Evolutionary conservation across 805 yeast genomes (phyloP), one percentile per base, ranked within the genome.

Genomic region (Ogataea neopini): DNA sequence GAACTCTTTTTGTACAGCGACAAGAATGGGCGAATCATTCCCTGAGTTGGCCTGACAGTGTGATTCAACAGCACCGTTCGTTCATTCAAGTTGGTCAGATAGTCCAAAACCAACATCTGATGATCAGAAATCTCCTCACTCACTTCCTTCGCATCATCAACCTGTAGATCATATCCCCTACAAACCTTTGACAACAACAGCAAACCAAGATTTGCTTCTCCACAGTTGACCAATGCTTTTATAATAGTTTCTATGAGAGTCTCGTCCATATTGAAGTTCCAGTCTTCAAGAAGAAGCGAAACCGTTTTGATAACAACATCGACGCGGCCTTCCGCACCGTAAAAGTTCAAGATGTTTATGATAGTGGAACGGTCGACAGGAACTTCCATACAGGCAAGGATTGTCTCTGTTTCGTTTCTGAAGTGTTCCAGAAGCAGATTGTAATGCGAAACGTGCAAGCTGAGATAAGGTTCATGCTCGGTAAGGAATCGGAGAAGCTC

Each of bases 1-100:
- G 44, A 40, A 14, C 42, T 44, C 26, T 43, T 19, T n/a, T 36
- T 28, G 41, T 50, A 50, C 19, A 46, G 28, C n/a, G 37, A 39
- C 18, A 53, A 23, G 11, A 53, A 49, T 17, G 57, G 57, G 13
- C 44, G 35, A 13, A 53, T 36, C 57, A 53, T 53, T 3, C 15
- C 45, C 11, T 51, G 40, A 4, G 57, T 51, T 13, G 57, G 57
- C 29, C 48, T 46, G 30, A 53, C 49, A 5, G 54, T 44, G 37
- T 50, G 50, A 23, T 46, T 46, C 28, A 53, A 25, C 20, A 36
- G 30, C 9, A 39, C 14, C 26, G 36, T 11, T 7, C 20, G 36
- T 7, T 20, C 37, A 10, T 33, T 20, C 37, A 45, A 52, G 20
- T 39, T 49, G 4, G 43, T 34, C 30, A 54, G 36, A 39, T 51